Base-by-base conservation (phyloP, 2,329 filamentous ascomycete species). In the Nigrograna mackinnonii region DNA sequence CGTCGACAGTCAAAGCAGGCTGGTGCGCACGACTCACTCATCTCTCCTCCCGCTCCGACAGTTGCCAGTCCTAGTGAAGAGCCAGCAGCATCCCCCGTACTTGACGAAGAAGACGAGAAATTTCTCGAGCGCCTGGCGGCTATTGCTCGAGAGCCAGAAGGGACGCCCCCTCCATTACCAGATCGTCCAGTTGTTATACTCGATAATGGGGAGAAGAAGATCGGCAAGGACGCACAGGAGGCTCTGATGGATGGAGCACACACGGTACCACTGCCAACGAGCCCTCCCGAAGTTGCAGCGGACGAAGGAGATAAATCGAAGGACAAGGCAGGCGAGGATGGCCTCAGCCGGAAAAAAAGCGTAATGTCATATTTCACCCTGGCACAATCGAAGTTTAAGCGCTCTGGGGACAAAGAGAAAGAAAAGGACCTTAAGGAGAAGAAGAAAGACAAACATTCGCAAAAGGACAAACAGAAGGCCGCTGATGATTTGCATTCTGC, bases 31-130 rank as follows among this genome's bases (percentile, higher is more conserved):
- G 35, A 42, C 13, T 31, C 66, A 66, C 21, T 62, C 59, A 31
- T 22, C 41, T 16, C 20, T 17, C 16, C 37, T n/a, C 16, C 37
- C 6, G 26, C 22, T 12, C 40, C 33, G 11, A 34, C 32, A n/a
- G 24, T 19, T 17, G n/a, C 40, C 6, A 13, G 9, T 20, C 36
- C 57, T 3, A 49, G 44, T 41, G 57, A 67, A 22, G 58, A 67
- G 32, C 53, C 52, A 20, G 55, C 52, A 26, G 49, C 54, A 14
- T 62, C 64, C 55, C 58, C 74, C 5, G 74, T 84, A 3, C 60
- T 84, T n/a, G 80, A 78, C 14, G 73, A 79, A n/a, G 80, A 83
- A 54, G 82, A 85, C 47, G 78, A 84, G 52, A 69, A 73, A 39
- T 84, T 83, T 52, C 64, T 84, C 22, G 69, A 73, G 40, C 67